These are phyloP conservation scores for Eremochloa ophiuroides DNA, from an alignment of 176 grass and related monocot genomes.

Conservation along the genomic window DNA sequence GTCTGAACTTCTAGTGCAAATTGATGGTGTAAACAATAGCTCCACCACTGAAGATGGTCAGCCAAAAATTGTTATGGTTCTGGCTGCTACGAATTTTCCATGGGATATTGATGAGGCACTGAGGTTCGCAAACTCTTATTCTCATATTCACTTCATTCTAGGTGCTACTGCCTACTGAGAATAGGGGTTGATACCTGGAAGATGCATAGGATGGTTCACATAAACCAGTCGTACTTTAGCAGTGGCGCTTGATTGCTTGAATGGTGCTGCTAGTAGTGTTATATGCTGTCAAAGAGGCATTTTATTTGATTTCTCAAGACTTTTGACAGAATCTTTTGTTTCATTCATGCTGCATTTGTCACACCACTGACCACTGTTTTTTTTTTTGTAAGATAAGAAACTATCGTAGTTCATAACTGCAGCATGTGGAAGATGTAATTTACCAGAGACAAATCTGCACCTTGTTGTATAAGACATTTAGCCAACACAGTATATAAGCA, in stretches of 20 bases:
- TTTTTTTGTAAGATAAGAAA: not conserved
- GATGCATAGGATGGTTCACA: not conserved
- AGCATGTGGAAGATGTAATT: slow-evolving; percentile 6
- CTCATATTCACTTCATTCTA: slow-evolving; percentile 17
- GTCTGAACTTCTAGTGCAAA: slow-evolving; percentile 97
- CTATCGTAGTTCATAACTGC: not conserved
- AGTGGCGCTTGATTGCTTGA: slow-evolving; percentile 27
- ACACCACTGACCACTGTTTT: not conserved
- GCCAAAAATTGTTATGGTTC: slow-evolving; percentile 91
- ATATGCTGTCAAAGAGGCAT: not conserved
- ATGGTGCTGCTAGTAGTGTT: not conserved
- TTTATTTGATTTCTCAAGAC: slow-evolving; percentile 1
- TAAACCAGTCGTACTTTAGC: not conserved
- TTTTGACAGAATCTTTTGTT: not conserved
- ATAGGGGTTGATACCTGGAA: not conserved
- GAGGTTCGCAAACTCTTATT: slow-evolving; percentile 44
- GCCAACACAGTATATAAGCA: not conserved
- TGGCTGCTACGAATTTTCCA: slow-evolving; percentile 94
- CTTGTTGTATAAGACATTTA: slow-evolving; percentile 8
- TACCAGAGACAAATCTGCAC: not conserved
- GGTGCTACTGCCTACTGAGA: not conserved
- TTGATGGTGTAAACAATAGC: slow-evolving; percentile 94
- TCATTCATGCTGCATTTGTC: not conserved
- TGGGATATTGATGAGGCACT: slow-evolving; percentile 99
- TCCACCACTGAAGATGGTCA: slow-evolving; percentile 86